A percentile compares a stretch with the other conserved stretches of the same genome.
Evolutionary conservation across 2,329 filamentous ascomycete genomes (phyloP).

Genomic region (Aschersonia sp.): DNA sequence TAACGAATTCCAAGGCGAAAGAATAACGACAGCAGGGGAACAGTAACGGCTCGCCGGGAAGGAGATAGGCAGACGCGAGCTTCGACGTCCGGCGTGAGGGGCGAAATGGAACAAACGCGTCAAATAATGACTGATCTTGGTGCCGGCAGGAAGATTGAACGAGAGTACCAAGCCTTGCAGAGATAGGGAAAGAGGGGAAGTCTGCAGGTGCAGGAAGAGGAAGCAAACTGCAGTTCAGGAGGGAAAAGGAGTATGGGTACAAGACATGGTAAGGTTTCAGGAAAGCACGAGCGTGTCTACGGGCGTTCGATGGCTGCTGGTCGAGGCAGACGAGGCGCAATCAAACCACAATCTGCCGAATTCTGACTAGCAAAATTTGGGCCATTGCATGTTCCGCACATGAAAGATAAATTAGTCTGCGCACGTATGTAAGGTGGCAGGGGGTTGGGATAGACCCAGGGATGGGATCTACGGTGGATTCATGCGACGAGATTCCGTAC

Average conservation of each 20-base stretch:
- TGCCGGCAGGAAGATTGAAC: not conserved
- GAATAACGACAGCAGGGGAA: not conserved
- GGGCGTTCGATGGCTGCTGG: not conserved
- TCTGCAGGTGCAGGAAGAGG: not conserved
- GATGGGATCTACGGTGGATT: not conserved
- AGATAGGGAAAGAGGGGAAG: not conserved
- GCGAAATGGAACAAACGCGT: not conserved
- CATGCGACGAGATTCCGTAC: not conserved
- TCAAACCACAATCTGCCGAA: not conserved
- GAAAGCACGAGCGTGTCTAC: not conserved
- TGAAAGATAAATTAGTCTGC: not conserved
- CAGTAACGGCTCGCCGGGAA: not conserved
- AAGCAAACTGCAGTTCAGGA: not conserved
- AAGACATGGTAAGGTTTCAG: not conserved
- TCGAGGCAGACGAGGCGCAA: not conserved
- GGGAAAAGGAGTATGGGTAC: not conserved
- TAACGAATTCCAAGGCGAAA: not conserved
- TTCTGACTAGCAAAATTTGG: not conserved
- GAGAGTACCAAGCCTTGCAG: not conserved
- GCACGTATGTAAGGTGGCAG: not conserved
- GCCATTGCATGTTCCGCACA: not conserved
- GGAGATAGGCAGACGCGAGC: no score
- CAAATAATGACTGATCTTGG: not conserved
- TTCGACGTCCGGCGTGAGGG: no score
- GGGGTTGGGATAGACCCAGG: not conserved